A percentile compares a stretch with the other conserved stretches of the same genome.
These are phyloP conservation scores for Lathyrus aphaca DNA, from an alignment of 306 rosid genomes.

Conservation along the genomic window DNA sequence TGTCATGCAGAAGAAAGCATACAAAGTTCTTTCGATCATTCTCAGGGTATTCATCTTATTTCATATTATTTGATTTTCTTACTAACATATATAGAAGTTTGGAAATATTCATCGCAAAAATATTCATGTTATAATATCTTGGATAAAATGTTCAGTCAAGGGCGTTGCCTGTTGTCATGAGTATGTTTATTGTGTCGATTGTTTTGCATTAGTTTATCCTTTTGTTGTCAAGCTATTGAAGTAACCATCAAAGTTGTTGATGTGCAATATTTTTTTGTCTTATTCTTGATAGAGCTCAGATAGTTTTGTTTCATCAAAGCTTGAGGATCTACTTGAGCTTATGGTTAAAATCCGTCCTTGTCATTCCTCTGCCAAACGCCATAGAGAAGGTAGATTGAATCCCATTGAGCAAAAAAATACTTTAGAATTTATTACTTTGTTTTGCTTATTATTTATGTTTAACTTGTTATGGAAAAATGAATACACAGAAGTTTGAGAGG, in stretches of 20 bases:
- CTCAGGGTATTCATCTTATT: constrained; percentile 63
- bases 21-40: constrained; percentile 78
- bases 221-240: constrained; percentile 22
- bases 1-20: constrained; percentile 92
- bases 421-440: no score
- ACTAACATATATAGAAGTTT: not conserved
- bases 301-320: constrained; percentile 58
- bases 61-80: constrained; percentile 35
- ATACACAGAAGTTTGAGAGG: no score
- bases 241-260: not conserved
- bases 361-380: constrained; percentile 78
- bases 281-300: constrained; percentile 60
- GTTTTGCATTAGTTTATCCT: not conserved
- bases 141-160: constrained; percentile 2
- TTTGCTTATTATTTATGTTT: no score
- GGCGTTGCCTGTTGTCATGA: constrained; percentile 2
- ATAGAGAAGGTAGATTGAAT: no score
- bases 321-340: constrained; percentile 54
- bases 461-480: no score
- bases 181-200: constrained; percentile 19
- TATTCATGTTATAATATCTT: not conserved
- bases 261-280: constrained; percentile 27
- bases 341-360: constrained; percentile 69
- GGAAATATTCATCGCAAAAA: not conserved
- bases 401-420: no score